Evolutionary conservation across 164 flowering plant species (phyloP).

Genomic region (Dillenia turbinata): DNA sequence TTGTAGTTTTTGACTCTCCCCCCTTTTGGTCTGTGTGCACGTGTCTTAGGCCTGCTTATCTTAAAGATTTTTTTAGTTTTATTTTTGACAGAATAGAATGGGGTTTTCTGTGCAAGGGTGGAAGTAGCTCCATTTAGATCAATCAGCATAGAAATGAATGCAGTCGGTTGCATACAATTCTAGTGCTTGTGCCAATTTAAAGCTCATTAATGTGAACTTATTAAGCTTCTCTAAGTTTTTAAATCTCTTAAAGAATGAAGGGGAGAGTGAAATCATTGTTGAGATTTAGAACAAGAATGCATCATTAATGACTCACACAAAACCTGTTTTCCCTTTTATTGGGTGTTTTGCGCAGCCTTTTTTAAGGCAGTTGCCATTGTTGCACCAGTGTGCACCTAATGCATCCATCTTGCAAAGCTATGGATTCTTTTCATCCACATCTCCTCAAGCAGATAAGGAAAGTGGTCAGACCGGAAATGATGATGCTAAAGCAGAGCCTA

Average conservation of each 20-base stretch:
- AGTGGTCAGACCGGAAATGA: conserved; percentile 25
- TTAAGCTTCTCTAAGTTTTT: background rate
- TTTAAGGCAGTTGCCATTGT: conserved; percentile 22
- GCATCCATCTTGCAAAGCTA: conserved; percentile 28
- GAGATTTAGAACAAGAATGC: background rate
- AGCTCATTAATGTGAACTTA: background rate
- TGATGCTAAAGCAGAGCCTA: conserved; percentile 18
- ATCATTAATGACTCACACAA: background rate
- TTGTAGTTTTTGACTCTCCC: no score
- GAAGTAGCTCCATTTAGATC: no score
- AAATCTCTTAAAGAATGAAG: background rate
- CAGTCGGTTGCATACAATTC: no score
- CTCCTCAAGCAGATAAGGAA: conserved; percentile 58
- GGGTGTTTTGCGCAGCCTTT: conserved; percentile 1
- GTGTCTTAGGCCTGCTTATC: no score
- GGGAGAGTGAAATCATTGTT: background rate
- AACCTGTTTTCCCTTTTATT: no score
- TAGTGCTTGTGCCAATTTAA: background rate
- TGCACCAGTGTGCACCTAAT: conserved; percentile 20
- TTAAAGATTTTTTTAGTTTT: no score
- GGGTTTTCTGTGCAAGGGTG: no score
- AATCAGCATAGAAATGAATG: no score
- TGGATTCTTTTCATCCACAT: conserved; percentile 66
- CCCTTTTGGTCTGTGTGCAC: no score
- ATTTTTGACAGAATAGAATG: no score